Evolutionary conservation across 257 asterid genomes (phyloP).

Genomic region (Solanum lycopersicoides): DNA sequence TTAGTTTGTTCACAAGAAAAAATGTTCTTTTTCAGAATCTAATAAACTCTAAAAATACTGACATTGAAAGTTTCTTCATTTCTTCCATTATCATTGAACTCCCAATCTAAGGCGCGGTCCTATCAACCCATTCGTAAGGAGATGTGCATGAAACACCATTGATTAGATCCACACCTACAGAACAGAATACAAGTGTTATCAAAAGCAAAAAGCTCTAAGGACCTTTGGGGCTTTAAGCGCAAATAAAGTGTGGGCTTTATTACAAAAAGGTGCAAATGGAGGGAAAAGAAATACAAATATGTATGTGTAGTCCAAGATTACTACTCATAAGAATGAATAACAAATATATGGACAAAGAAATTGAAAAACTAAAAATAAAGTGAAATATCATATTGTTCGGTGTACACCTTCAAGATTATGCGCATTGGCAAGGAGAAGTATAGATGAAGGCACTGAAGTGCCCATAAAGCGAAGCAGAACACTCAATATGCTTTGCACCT

Average conservation of each 20-base stretch:
- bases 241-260: not conserved
- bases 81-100: conserved; percentile 44
- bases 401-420: not conserved
- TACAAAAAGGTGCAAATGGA: not conserved
- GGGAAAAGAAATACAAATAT: not conserved
- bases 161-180: conserved; percentile 84
- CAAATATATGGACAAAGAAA: not conserved
- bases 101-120: conserved; percentile 63
- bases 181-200: not conserved
- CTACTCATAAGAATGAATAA: not conserved
- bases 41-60: conserved; percentile 7
- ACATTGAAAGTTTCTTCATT: conserved; percentile 41
- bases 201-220: not conserved
- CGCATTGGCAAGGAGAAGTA: not conserved
- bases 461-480: not conserved
- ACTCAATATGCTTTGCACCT: not conserved
- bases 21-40: not conserved
- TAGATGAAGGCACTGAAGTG: not conserved
- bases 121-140: conserved; percentile 69
- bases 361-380: not conserved
- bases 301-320: not conserved
- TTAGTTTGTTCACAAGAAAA: not conserved
- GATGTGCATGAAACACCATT: conserved; percentile 76
- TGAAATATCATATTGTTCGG: not conserved
- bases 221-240: not conserved